phyloP scores from a whole-genome alignment of 2,329 filamentous ascomycete genomes.

The Stenocarpella maydis region DNA sequence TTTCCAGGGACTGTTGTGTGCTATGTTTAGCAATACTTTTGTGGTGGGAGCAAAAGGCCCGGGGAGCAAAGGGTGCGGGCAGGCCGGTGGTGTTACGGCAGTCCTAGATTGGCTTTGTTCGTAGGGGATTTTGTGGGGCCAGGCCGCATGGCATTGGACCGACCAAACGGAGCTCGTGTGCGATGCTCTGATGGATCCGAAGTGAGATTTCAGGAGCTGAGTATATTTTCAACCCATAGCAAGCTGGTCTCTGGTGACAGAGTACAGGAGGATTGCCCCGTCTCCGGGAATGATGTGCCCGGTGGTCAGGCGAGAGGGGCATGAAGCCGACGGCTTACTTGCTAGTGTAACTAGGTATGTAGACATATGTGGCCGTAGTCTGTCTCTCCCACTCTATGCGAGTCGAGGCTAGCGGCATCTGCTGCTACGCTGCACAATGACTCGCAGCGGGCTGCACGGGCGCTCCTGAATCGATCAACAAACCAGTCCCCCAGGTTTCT shows the following conservation, averaged over 20 bases:
- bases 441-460: constrained; percentile 1
- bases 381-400: not conserved
- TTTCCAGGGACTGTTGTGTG: not conserved
- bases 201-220: constrained; percentile 28
- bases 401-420: constrained; percentile 9
- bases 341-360: too few relatives aligned
- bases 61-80: constrained; percentile 5
- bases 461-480: constrained; percentile 15
- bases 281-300: not conserved
- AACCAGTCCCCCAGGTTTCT: not conserved
- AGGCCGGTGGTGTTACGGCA: not conserved
- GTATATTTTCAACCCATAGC: not conserved
- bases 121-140: constrained; percentile 8
- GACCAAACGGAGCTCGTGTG: constrained; percentile 5
- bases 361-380: constrained; percentile 1
- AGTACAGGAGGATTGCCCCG: not conserved
- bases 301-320: not conserved
- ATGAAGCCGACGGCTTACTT: not conserved
- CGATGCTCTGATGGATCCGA: constrained; percentile 16
- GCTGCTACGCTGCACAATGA: constrained; percentile 18
- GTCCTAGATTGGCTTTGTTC: not conserved
- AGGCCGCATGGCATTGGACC: constrained; percentile 16
- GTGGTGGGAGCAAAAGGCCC: not conserved
- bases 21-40: constrained; percentile 9
- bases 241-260: not conserved